Base-by-base conservation (phyloP, 768 basidiomycete species). In the Mycena epipterygia region DNA sequence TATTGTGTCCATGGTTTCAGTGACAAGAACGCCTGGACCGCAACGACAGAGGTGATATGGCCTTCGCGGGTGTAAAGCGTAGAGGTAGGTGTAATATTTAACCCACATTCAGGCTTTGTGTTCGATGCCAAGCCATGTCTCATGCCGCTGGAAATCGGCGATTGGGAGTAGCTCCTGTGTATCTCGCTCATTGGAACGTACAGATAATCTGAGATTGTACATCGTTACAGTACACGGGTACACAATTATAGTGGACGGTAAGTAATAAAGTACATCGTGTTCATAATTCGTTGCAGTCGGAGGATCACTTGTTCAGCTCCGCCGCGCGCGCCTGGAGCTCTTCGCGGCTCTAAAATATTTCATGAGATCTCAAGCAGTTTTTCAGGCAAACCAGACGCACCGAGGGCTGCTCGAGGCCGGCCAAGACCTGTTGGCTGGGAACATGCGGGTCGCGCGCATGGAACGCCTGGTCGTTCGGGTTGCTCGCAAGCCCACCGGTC, bases 361-460 rank as follows among this genome's bases (percentile, higher is more conserved):
- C 14, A 64, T 57, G 17, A 12, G 35, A 1, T 49, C 73, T 44
- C 52, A 69, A 55, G 6, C 9, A 1, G 5, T 12, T 44, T 25
- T 7, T 27, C 16, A 25, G 11, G 6, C 4, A 19, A 8, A 6
- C 8, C 25, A 37, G n/a, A 78, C 86, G 55, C 65, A 89, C 90
- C 81, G 82, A 57, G 35, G 89, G 87, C 44, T 83, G 76, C 41
- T 85, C 88, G 44, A 90, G 59, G 48, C 80, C 85, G 57, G 83
- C 83, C 78, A 83, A 63, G 52, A 85, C 74, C 68, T 88, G 79
- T 42, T 81, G 76, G 56, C 78, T 84, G 7, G 87, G 89, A 27
- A 90, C 74, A 60, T 88, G 78, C 2, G 90, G 90, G 5, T 79
- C 90, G 32, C 83, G 85, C 3, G 88, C 85, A 51, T 86, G 85